Evolutionary conservation across 140 eudicot species (phyloP).

Genomic region (Anethum foeniculum): DNA sequence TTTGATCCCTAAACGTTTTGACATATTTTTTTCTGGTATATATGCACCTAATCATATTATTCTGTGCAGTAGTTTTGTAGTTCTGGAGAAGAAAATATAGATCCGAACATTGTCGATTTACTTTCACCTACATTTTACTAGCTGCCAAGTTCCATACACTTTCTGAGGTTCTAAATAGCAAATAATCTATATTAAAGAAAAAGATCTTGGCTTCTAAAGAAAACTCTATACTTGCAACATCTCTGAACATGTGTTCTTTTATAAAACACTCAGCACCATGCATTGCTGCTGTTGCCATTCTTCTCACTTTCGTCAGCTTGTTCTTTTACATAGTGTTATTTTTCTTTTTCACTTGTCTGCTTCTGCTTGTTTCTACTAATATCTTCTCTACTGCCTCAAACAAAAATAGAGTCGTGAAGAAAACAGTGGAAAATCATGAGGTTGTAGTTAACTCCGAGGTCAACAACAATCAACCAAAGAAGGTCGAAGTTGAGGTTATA

Average conservation of each 20-base stretch:
- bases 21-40: too few species aligned
- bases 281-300: conserved; percentile 29
- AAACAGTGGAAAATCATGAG: conserved; percentile 6
- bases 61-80: neutral
- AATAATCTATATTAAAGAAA: neutral
- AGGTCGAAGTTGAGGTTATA: neutral
- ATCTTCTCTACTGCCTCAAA: conserved; percentile 24
- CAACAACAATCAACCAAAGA: neutral
- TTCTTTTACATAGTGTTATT: conserved; percentile 22
- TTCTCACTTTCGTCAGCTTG: conserved; percentile 17
- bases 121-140: neutral
- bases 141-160: neutral
- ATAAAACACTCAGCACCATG: conserved; percentile 24
- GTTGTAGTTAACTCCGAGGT: neutral
- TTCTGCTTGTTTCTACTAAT: conserved; percentile 26
- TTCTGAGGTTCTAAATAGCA: neutral
- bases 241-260: conserved; percentile 20
- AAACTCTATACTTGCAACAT: conserved; percentile 18
- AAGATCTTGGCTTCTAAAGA: neutral
- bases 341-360: conserved; percentile 30
- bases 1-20: too few species aligned
- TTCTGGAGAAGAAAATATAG: neutral
- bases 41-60: too few species aligned
- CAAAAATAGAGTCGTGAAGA: conserved; percentile 15
- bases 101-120: neutral